phyloP scores from a whole-genome alignment of 1,284 basidiomycete species.

The Puccinia triticina region DNA sequence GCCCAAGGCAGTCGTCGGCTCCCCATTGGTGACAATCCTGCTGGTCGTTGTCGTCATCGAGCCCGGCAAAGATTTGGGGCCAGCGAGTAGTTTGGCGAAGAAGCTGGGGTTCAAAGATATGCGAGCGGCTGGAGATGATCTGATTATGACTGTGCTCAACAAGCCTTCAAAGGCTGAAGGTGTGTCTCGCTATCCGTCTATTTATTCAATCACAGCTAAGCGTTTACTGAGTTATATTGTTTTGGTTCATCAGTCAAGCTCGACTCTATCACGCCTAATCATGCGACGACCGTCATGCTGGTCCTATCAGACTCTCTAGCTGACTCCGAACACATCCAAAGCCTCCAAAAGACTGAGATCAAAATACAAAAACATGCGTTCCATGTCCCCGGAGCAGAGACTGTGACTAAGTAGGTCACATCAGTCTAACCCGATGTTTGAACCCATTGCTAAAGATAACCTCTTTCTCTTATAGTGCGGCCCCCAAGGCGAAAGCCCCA shows the following conservation, averaged over 20 bases:
- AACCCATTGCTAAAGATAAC: background rate
- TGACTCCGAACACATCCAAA: slow-evolving; percentile 4
- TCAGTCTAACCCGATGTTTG: background rate
- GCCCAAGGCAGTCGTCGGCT: slow-evolving; percentile 13
- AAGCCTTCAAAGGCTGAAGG: slow-evolving; percentile 54
- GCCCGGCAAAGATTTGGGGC: slow-evolving; percentile 55
- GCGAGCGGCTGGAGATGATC: slow-evolving; percentile 56
- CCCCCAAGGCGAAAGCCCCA: background rate
- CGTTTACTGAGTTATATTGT: background rate
- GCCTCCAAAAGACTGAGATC: slow-evolving; percentile 26
- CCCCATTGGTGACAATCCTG: slow-evolving; percentile 49
- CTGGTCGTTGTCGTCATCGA: slow-evolving; percentile 57
- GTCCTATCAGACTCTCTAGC: slow-evolving; percentile 23
- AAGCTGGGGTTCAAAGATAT: slow-evolving; percentile 58
- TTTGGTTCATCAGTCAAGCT: slow-evolving; percentile 2
- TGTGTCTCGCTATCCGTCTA: background rate
- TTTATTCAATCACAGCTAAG: background rate
- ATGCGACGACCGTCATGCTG: slow-evolving; percentile 21
- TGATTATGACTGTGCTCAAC: slow-evolving; percentile 56
- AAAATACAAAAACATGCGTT: slow-evolving; percentile 13
- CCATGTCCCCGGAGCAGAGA: background rate
- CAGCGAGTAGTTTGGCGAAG: slow-evolving; percentile 57
- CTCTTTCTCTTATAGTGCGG: background rate
- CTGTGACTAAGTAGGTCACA: background rate
- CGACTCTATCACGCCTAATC: slow-evolving; percentile 27